Base-by-base conservation (phyloP, 1,139 yeast genomes). In the Suhomyces coccinellae region DNA sequence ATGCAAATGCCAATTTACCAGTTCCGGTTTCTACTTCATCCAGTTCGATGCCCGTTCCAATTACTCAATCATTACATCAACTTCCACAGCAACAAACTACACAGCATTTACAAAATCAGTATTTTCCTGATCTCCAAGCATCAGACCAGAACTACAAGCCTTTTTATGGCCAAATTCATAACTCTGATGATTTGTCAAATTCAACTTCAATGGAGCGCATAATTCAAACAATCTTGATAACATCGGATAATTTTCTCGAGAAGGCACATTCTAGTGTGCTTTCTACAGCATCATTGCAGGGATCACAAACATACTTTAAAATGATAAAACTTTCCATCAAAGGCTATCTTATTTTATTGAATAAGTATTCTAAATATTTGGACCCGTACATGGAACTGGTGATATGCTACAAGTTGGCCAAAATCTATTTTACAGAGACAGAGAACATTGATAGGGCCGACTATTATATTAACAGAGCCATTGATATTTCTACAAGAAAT, bases 301-400 rank as follows among this genome's bases (percentile, higher is more conserved):
- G 72, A 1, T 35, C 58, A 2, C 44, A 53, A 10, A 52, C 52
- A 1, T 78, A 78, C 50, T 63, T 56, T 45, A 62, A 61, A 32
- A 54, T 69, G 49, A 62, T 79, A n/a, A 71, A 63, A 44, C 52
- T 69, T 4, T 60, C 79, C 1, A 57, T 79, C 30, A 69, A 71
- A 40, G 59, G 75, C 8, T 54, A 77, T 10, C 50, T 69, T 17
- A 56, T 71, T 31, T 47, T 74, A 0, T 31, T 65, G 2, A 59
- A 59, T 17, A 58, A 61, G 31, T 73, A 71, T 50, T 46, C 52
- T 10, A 49, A 48, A 1, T 32, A 43, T 3, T 47, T 79, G 14
- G 59, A 63, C 40, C 69, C 74, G 0, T 53, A 50, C 13, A 45
- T 63, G 22, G 72, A 68, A 44, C 67, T 69, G 48, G 45, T 56